phyloP scores from a whole-genome alignment of 805 yeast genomes.

The Candida boidinii region DNA sequence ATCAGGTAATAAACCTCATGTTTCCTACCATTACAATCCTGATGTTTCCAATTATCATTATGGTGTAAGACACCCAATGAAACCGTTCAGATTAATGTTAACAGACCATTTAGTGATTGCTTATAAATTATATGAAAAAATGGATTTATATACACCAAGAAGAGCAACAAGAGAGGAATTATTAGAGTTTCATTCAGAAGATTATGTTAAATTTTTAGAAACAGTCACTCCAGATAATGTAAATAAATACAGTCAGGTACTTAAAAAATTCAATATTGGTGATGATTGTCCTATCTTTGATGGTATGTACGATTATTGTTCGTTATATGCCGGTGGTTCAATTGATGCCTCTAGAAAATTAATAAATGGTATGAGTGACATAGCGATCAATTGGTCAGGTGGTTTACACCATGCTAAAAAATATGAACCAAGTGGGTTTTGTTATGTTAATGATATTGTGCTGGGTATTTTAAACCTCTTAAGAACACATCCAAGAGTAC shows the following conservation, averaged over 20 bases:
- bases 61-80: conserved; percentile 97
- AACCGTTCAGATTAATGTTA: conserved; percentile 87
- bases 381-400: conserved; percentile 95
- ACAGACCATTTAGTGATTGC: conserved; percentile 86
- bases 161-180: conserved; percentile 78
- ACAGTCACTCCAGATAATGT: conserved; percentile 70
- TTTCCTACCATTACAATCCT: conserved; percentile 84
- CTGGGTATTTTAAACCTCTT: conserved; percentile 77
- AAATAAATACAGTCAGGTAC: conserved; percentile 44
- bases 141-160: conserved; percentile 85
- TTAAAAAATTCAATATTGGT: conserved; percentile 77
- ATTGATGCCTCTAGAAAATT: conserved; percentile 86
- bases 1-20: conserved; percentile 44
- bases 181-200: conserved; percentile 76
- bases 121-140: conserved; percentile 76
- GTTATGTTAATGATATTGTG: conserved; percentile 92
- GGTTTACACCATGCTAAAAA: conserved; percentile 97
- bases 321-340: conserved; percentile 88
- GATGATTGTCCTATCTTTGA: conserved; percentile 94
- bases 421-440: conserved; percentile 89
- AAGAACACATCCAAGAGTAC: conserved; percentile 84
- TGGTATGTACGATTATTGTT: conserved; percentile 86
- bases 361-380: conserved; percentile 80
- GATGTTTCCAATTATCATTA: conserved; percentile 76
- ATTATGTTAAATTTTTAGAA: conserved; percentile 71